These are phyloP conservation scores for Gremmenia infestans DNA, from an alignment of 2,329 filamentous ascomycete genomes.

Conservation along the genomic window DNA sequence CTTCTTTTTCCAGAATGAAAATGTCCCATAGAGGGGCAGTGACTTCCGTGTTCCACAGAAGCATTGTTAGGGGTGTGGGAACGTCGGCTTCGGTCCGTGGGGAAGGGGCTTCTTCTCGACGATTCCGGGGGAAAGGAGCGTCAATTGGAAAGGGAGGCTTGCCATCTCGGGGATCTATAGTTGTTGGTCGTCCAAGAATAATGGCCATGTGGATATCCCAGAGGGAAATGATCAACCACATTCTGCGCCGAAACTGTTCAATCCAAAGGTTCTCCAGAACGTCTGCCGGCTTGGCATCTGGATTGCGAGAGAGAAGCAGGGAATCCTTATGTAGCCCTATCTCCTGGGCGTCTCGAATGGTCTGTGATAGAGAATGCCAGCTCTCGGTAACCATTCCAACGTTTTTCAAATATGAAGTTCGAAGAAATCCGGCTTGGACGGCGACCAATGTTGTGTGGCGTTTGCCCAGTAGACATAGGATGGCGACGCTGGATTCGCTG, in stretches of 20 bases:
- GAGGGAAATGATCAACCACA: constrained; percentile 50
- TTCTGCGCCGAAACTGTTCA: constrained; percentile 48
- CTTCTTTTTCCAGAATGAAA: constrained; percentile 47
- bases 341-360: constrained; percentile 58
- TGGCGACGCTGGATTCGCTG: constrained; percentile 51
- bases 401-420: constrained; percentile 54
- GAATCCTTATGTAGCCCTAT: constrained; percentile 52
- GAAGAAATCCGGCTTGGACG: constrained; percentile 52
- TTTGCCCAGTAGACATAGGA: constrained; percentile 52
- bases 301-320: constrained; percentile 42
- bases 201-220: constrained; percentile 37
- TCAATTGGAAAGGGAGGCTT: constrained; percentile 50
- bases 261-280: constrained; percentile 54
- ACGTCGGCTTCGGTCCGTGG: constrained; percentile 42
- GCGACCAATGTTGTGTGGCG: constrained; percentile 50
- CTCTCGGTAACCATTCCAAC: constrained; percentile 53
- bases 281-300: constrained; percentile 40
- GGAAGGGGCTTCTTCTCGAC: constrained; percentile 43
- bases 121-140: constrained; percentile 42
- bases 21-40: constrained; percentile 48
- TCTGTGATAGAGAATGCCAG: constrained; percentile 42
- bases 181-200: constrained; percentile 36
- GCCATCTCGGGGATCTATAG: constrained; percentile 45
- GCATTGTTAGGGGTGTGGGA: constrained; percentile 51
- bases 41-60: constrained; percentile 47